Evolutionary conservation across 805 yeast genomes (phyloP).

Genomic region (Myxozyma geophila): DNA sequence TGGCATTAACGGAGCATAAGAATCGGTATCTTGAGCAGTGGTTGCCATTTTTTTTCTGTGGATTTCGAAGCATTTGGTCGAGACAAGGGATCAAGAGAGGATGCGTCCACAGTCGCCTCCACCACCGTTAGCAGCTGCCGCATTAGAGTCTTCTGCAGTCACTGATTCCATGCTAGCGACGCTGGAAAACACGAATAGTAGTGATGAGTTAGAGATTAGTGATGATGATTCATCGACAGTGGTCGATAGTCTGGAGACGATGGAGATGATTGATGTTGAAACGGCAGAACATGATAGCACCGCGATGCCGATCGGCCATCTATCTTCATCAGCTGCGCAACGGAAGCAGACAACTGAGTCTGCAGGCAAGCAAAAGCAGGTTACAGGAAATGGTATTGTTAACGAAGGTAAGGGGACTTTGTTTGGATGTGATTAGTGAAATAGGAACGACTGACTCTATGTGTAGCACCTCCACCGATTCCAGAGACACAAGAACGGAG

Average conservation of each 20-base stretch:
- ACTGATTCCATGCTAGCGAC: background rate
- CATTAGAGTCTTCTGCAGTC: background rate
- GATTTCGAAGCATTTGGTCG: background rate
- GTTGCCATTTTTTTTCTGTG: background rate
- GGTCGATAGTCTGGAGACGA: background rate
- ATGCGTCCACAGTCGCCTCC: conserved; percentile 12
- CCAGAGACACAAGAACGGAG: conserved; percentile 15
- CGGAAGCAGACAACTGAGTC: background rate
- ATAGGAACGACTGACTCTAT: background rate
- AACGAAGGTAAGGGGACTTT: background rate
- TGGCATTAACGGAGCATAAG: too few species aligned
- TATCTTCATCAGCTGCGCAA: background rate
- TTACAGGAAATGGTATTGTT: background rate
- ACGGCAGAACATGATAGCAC: background rate
- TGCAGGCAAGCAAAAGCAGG: background rate
- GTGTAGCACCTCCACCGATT: conserved; percentile 10
- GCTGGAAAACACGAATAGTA: background rate
- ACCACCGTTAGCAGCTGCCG: background rate
- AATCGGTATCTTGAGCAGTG: too few species aligned
- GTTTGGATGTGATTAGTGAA: background rate
- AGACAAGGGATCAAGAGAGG: background rate
- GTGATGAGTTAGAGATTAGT: background rate
- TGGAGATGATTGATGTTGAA: conserved; percentile 6
- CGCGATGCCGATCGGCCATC: conserved; percentile 10
- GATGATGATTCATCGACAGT: conserved; percentile 1